phyloP scores from a whole-genome alignment of 768 basidiomycete species.

The Suillus plorans region DNA sequence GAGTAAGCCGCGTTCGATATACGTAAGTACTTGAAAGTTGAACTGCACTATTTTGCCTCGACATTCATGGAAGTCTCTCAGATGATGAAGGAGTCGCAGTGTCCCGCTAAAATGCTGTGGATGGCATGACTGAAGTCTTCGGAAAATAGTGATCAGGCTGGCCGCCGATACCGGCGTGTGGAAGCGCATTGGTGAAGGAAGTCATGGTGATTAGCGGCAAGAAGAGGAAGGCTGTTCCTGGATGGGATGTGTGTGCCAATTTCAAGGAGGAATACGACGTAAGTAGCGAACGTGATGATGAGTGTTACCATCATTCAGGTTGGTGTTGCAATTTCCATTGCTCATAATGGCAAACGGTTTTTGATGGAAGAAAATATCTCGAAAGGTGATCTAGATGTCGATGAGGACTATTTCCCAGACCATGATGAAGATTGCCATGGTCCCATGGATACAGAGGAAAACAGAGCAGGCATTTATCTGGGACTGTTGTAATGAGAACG shows the following conservation, averaged over 20 bases:
- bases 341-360: background rate
- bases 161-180: background rate
- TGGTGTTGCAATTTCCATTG: background rate
- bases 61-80: background rate
- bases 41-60: background rate
- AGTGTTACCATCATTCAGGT: background rate
- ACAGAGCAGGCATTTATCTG: background rate
- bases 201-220: background rate
- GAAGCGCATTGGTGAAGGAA: background rate
- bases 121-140: background rate
- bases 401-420: background rate
- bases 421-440: background rate
- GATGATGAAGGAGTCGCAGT: background rate
- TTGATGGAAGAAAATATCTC: background rate
- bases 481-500: background rate
- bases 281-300: background rate
- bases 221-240: background rate
- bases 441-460: background rate
- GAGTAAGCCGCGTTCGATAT: background rate
- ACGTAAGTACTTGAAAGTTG: background rate
- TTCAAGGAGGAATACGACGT: background rate
- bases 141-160: background rate
- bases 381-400: background rate
- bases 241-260: background rate
- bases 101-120: background rate